Evolutionary conservation across 257 asterid species (phyloP).

Genomic region (Solanum boliviense): DNA sequence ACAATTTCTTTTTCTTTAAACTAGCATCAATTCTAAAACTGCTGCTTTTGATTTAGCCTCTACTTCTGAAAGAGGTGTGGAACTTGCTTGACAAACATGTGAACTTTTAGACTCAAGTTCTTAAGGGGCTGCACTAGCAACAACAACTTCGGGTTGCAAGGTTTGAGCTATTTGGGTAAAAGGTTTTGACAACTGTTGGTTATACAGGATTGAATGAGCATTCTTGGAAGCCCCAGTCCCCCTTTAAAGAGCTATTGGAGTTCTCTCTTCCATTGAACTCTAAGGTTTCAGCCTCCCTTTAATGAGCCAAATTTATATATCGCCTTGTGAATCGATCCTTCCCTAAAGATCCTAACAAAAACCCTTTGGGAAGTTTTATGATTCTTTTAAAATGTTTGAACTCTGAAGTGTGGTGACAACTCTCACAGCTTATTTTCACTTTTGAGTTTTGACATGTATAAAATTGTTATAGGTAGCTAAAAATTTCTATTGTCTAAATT

Average conservation of each 20-base stretch:
- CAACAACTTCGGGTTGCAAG: constrained; percentile 13
- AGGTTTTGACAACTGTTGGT: constrained; percentile 9
- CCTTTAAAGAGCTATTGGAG: no score
- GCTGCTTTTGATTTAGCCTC: constrained; percentile 21
- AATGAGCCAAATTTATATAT: no score
- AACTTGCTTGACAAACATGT: constrained; percentile 14
- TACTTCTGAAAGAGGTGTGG: constrained; percentile 21
- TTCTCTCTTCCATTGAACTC: no score
- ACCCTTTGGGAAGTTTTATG: no score
- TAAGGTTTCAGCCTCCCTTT: no score
- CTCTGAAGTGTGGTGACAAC: no score
- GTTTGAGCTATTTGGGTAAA: constrained; percentile 5
- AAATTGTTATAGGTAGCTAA: neutral
- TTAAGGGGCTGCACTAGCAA: constrained; percentile 9
- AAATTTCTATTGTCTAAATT: neutral
- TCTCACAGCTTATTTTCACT: neutral
- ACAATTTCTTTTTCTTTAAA: neutral
- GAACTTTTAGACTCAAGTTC: constrained; percentile 5
- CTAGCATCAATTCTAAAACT: constrained; percentile 4
- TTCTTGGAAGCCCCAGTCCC: constrained; percentile 14
- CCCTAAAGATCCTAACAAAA: no score
- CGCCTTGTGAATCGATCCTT: no score
- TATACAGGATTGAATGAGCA: constrained; percentile 14
- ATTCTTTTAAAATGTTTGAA: no score
- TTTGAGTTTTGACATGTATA: neutral